Base-by-base conservation (phyloP, 176 grass and related monocot genomes). In the Aechmea fasciata region DNA sequence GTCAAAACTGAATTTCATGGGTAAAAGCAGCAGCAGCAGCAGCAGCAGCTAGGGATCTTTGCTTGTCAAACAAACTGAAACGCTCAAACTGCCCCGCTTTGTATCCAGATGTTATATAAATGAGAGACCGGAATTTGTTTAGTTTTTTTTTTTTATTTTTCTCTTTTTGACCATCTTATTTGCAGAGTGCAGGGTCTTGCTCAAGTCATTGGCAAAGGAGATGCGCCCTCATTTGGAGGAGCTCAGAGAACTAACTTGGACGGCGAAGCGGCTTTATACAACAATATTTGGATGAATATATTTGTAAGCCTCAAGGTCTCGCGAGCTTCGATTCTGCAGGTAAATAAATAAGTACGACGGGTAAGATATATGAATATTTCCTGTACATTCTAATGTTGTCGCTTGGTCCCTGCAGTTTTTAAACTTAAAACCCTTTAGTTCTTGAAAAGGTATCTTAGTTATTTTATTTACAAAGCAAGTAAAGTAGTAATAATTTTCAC, bases 111-210 rank as follows among this genome's bases (percentile, higher is more conserved):
- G 2, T 59, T 59, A 6, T 18, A 18, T 9, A 20, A 59, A 20
- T 1, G n/a, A 17, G 55, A 59, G 55, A 59, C 7, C 33, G 7
- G 33, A 41, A 41, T 41, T 41, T 41, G 33, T 41, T 41, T 6
- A 0, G 5, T 41, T 41, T 41, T 41, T 41, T 41, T 41, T 67
- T 66, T n/a, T 33, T 33, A 5, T 33, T 33, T 67, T 67, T 66
- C 33, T 2, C 14, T 29, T 66, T 48, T 67, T 15, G 6, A 13
- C 65, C 2, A 25, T 47, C 59, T 57, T 57, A 28, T 47, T 15
- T 63, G 66, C 75, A 84, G 86, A 84, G 49, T 88, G 82, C 82
- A 84, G 86, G 78, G 78, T 47, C 11, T 49, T 88, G 6, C 50
- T 84, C 66, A 59, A 75, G 75, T 55, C 80, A 41, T 79, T 81